These are phyloP conservation scores for Hypericum perforatum DNA, from an alignment of 345 rosid species.

Conservation along the genomic window DNA sequence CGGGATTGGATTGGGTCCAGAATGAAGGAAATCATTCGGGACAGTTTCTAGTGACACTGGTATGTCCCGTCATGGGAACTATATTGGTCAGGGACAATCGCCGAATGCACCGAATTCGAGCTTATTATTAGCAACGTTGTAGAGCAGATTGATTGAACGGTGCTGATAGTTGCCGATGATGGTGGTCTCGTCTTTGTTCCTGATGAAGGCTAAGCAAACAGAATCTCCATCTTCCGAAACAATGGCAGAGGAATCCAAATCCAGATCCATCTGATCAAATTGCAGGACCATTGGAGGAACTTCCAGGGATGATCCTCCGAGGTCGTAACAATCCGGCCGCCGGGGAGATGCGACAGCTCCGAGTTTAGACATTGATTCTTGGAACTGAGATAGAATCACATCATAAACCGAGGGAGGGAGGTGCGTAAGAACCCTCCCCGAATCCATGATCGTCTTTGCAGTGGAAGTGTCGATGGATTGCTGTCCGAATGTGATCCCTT, in stretches of 20 bases:
- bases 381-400: constrained; percentile 12
- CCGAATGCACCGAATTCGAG: neutral
- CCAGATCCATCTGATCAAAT: constrained; percentile 17
- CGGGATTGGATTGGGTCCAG: too few relatives aligned
- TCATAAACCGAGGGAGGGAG: constrained; percentile 13
- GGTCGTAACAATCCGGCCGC: constrained; percentile 23
- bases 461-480: constrained; percentile 11
- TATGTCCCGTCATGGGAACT: too few relatives aligned
- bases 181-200: neutral
- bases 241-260: constrained; percentile 14
- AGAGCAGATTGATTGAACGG: constrained; percentile 8
- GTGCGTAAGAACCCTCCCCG: constrained; percentile 21
- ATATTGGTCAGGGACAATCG: too few relatives aligned
- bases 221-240: constrained; percentile 3
- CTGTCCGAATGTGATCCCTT: constrained; percentile 15
- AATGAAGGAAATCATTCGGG: too few relatives aligned
- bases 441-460: constrained; percentile 15
- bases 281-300: constrained; percentile 17
- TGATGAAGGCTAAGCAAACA: constrained; percentile 26
- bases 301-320: neutral
- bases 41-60: too few relatives aligned
- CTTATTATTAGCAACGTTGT: neutral
- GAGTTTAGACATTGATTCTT: constrained; percentile 10
- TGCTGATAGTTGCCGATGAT: constrained; percentile 26
- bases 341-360: neutral